Conservation (phyloP, 164 flowering plant genomes). For the Santalum album region DNA sequence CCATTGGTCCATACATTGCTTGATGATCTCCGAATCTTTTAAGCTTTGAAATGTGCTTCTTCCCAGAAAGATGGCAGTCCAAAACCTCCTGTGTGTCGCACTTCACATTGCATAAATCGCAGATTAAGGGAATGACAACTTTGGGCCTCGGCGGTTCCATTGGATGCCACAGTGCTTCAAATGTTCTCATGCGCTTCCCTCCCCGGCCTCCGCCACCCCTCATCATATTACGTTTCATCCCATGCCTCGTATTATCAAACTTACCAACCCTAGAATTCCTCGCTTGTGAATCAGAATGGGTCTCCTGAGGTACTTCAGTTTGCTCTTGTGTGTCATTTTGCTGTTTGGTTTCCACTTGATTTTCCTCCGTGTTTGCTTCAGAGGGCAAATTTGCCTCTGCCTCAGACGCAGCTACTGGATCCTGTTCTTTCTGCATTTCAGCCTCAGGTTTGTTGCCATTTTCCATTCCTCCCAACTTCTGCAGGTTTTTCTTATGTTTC, state of each 20-base stretch:
- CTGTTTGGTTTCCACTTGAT: no score
- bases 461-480: neutral
- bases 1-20: slow-evolving; percentile 1
- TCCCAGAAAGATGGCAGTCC: slow-evolving; percentile 1
- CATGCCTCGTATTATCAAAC: slow-evolving; percentile 1
- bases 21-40: slow-evolving; percentile 1
- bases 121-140: neutral
- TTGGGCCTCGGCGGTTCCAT: neutral
- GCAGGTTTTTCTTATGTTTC: slow-evolving; percentile 1
- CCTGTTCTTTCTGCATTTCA: neutral
- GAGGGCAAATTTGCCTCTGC: neutral
- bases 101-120: slow-evolving; percentile 6
- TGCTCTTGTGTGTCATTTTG: neutral
- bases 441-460: neutral
- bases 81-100: slow-evolving; percentile 6
- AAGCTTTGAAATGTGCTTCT: slow-evolving; percentile 5
- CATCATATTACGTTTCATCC: slow-evolving; percentile 18
- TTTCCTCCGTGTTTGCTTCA: neutral
- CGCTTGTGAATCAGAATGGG: neutral
- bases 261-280: neutral
- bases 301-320: neutral
- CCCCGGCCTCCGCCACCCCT: slow-evolving; percentile 13
- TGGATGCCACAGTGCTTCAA: neutral
- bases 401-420: neutral
- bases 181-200: slow-evolving; percentile 14